Evolutionary conservation across 768 basidiomycete genomes (phyloP).

Genomic region (Kwoniella sp.): DNA sequence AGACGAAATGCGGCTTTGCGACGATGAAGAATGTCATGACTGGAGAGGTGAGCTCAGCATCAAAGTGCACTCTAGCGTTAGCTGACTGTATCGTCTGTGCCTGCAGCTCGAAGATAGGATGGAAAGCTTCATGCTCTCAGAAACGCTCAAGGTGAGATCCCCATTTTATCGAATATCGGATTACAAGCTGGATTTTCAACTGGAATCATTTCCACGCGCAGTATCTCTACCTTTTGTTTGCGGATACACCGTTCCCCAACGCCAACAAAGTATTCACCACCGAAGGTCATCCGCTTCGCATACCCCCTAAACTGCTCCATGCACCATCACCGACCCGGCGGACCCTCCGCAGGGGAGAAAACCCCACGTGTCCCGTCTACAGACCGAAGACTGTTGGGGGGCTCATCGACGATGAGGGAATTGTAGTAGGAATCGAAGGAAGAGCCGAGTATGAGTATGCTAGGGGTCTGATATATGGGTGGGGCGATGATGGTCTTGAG

Average conservation of each 20-base stretch:
- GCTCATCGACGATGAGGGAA: constrained; percentile 53
- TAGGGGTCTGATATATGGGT: constrained; percentile 65
- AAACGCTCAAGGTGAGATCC: constrained; percentile 75
- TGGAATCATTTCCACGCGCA: constrained; percentile 52
- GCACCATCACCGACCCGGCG: constrained; percentile 66
- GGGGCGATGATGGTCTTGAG: constrained; percentile 14
- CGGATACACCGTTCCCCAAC: constrained; percentile 72
- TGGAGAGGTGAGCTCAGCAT: constrained; percentile 54
- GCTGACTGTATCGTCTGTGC: constrained; percentile 8
- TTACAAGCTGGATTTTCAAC: neutral
- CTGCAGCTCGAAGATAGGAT: constrained; percentile 79
- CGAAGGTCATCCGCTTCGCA: constrained; percentile 83
- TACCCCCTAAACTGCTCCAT: constrained; percentile 64
- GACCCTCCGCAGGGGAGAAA: constrained; percentile 41
- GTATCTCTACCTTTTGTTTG: constrained; percentile 92
- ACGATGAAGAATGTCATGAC: constrained; percentile 74
- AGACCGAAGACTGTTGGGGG: constrained; percentile 33
- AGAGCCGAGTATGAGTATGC: constrained; percentile 80
- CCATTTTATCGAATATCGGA: neutral
- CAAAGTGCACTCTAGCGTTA: constrained; percentile 46
- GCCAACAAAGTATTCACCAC: constrained; percentile 92
- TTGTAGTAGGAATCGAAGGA: constrained; percentile 70
- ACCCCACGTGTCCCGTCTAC: constrained; percentile 67
- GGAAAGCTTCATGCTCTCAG: constrained; percentile 95
- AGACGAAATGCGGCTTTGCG: constrained; percentile 82